Evolutionary conservation across 176 grass and related monocot genomes (phyloP), one percentile per base, ranked within the genome.

Genomic region (Areca catechu): DNA sequence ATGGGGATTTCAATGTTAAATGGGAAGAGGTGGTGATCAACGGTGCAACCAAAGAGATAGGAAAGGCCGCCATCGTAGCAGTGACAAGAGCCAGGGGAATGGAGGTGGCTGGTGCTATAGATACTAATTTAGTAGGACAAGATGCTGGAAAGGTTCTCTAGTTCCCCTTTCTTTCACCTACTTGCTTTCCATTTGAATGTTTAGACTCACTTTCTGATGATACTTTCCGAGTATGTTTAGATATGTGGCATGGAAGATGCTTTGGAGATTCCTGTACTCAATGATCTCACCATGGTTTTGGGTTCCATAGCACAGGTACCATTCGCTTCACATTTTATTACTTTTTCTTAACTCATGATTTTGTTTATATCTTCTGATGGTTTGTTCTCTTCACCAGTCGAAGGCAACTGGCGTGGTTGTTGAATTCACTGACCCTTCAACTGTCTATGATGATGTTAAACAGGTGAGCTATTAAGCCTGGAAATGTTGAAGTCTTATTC

Each of bases 371-470:
- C 34, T 43, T 43, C 9, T 43, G 34, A 43, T 43, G 14, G 34
- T 43, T 43, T 43, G 34, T 50, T 49, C 50, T 81, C 15, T 58
- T 65, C 73, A 61, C 57, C 62, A 96, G 86, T 75, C 77, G 0
- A 87, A 84, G 62, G 80, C 64, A 62, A 88, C 77, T 5, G 92
- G 86, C 0, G 86, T 91, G 48, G 78, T 91, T 2, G 92, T 97
- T 22, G 92, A 91, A 73, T 91, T 97, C 52, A 88, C 83, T 0
- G 75, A 91, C 17, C 92, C 86, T 72, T 90, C 83, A 5, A 71
- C 74, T 5, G 92, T 91, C 22, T 91, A 88, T 29, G 92, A 97
- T 53, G 88, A 91, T 80, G 83, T 91, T 43, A 97, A 97, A 49
- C 83, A 97, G 86, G 92, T 91, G 74, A 2, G 19, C 25, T 67